These are phyloP conservation scores for Talaromyces rugulosus DNA, from an alignment of 2,329 filamentous ascomycete species.

Conservation along the genomic window DNA sequence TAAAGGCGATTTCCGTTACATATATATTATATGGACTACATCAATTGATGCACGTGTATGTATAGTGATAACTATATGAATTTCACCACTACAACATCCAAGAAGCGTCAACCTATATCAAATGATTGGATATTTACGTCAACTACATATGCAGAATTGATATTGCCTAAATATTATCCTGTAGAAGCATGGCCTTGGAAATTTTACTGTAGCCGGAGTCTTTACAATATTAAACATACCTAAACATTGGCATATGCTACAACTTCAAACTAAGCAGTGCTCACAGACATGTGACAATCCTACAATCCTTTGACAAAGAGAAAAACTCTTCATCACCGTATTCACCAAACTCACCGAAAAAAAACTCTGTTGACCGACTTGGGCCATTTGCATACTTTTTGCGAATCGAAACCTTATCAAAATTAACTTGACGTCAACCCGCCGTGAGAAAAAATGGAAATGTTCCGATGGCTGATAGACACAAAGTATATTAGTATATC, in stretches of 20 bases:
- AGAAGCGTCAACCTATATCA: not conserved
- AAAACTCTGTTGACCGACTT: not conserved
- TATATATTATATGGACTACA: no score
- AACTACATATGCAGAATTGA: no score
- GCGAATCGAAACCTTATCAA: not conserved
- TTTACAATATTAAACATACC: no score
- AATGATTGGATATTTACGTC: not conserved
- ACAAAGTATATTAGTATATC: not conserved
- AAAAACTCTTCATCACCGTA: not conserved
- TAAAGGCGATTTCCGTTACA: no score
- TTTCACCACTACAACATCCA: no score
- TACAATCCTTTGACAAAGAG: not conserved
- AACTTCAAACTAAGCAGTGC: not conserved
- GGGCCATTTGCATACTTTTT: not conserved
- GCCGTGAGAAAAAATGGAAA: not conserved
- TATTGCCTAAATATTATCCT: not conserved
- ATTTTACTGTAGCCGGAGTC: no score
- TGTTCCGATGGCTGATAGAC: no score
- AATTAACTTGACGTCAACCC: not conserved
- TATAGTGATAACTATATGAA: no score
- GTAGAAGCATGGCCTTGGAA: no score
- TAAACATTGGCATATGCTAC: no score
- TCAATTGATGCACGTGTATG: no score
- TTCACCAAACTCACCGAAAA: not conserved
- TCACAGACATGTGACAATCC: not conserved